Evolutionary conservation across 495 filamentous ascomycete genomes (phyloP).

Genomic region (Letharia columbiana): DNA sequence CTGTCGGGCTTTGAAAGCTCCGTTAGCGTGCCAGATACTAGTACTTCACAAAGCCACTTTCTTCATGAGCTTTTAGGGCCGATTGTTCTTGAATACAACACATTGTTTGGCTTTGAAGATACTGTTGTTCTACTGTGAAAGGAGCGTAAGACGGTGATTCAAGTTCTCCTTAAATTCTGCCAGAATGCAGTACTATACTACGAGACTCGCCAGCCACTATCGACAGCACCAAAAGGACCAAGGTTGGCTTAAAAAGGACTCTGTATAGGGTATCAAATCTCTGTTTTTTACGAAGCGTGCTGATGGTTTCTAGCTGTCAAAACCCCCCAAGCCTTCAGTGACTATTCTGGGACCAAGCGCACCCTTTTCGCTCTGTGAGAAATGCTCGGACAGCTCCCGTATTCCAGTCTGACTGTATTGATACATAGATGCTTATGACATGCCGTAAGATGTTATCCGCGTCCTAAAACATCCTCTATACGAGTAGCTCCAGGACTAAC

Average conservation of each 20-base stretch:
- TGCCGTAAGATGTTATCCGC: too few relatives aligned
- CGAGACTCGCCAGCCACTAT: background rate
- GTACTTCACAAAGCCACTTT: conserved; percentile 4
- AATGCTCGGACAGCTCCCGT: too few relatives aligned
- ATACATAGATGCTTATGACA: too few relatives aligned
- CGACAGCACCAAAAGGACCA: background rate
- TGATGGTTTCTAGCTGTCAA: background rate
- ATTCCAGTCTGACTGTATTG: too few relatives aligned
- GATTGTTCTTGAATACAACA: conserved; percentile 5
- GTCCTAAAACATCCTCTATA: too few relatives aligned
- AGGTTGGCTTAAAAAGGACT: background rate
- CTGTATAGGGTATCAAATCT: background rate
- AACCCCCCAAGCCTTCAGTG: background rate
- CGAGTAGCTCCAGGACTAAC: too few relatives aligned
- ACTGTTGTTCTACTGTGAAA: background rate
- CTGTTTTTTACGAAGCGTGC: background rate
- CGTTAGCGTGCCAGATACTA: conserved; percentile 13
- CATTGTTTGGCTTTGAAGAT: background rate
- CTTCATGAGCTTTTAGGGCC: background rate
- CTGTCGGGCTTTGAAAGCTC: conserved; percentile 16
- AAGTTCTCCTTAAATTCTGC: background rate
- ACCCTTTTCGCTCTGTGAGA: too few relatives aligned
- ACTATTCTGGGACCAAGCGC: background rate
- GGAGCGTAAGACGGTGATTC: background rate
- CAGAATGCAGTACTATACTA: background rate